A percentile compares a stretch with the other conserved stretches of the same genome.
Evolutionary conservation across 257 asterid genomes (phyloP).

Genomic region (Ophiorrhiza pumila): DNA sequence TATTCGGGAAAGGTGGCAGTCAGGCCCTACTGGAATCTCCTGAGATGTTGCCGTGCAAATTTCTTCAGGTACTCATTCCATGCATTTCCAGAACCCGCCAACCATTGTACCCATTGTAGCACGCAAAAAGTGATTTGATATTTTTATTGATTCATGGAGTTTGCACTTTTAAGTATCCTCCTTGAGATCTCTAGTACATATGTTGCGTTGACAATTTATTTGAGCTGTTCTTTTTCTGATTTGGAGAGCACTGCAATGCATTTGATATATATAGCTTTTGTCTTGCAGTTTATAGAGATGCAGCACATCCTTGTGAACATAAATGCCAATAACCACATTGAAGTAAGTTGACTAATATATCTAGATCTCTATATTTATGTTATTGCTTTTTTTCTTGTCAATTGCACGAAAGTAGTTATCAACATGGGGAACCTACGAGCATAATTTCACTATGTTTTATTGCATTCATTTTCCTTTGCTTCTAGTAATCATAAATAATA

Average conservation of each 20-base stretch:
- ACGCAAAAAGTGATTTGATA: background rate
- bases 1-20: conserved; percentile 72
- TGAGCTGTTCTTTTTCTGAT: background rate
- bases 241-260: background rate
- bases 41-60: conserved; percentile 54
- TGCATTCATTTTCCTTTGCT: background rate
- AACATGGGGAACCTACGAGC: background rate
- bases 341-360: conserved; percentile 43
- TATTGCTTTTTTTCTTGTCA: conserved; percentile 1
- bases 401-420: background rate
- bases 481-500: background rate
- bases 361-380: background rate
- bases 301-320: conserved; percentile 63
- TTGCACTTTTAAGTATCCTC: background rate
- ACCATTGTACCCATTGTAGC: background rate
- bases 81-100: background rate
- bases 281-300: conserved; percentile 71
- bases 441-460: no score
- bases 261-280: conserved; percentile 20
- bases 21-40: conserved; percentile 72
- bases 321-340: conserved; percentile 68
- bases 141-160: background rate
- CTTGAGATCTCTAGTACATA: background rate
- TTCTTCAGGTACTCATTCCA: conserved; percentile 52
- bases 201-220: conserved; percentile 13